Base-by-base conservation (phyloP, 2,329 filamentous ascomycete genomes). In the Trichoderma brevicompactum region DNA sequence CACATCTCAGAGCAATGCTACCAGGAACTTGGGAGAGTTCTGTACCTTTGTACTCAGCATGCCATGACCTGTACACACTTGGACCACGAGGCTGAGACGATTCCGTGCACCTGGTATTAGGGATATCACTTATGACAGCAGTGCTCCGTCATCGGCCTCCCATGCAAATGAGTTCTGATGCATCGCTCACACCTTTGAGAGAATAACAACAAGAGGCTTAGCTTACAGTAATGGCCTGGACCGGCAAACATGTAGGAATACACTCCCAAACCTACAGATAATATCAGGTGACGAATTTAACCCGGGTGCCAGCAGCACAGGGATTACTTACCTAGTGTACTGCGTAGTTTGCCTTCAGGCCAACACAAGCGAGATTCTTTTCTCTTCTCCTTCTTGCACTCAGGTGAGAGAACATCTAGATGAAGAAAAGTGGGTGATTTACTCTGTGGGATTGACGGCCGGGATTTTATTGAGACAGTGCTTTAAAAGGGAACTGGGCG, bases 21-120 rank as follows among this genome's bases (percentile, higher is more conserved):
- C 58, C 38, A 52, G 58, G 36, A 60, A 50, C 44, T 60, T 50
- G 56, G 56, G 32, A 50, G 38, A 10, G 15, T 62, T n/a, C 19
- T 44, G 54, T 34, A 17, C 40, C 54, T 36, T 28, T 32, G 53
- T 44, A 32, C 53, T 32, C 19, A 28, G 32, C 36, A 36, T 44
- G 28, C 17, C 23, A 43, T 36, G 40, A 23, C 23, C n/a, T 48
- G 43, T 48, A 28, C 17, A n/a, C 43, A 36, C 43, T 36, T 38
- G 59, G 38, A 38, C 56, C 56, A 60, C 49, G 49, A 44, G 49
- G 59, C 49, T 28, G 40, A 54, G 46, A 54, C 40, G 59, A 54
- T 54, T 8, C 59, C 59, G 28, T 34, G 8, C 59, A 54, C 59
- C 59, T 46, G 59, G 59, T 63, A 38, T 49, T 63, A 19, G 59